Base-by-base conservation (phyloP, 2,329 filamentous ascomycete genomes). In the Alternaria dauci region DNA sequence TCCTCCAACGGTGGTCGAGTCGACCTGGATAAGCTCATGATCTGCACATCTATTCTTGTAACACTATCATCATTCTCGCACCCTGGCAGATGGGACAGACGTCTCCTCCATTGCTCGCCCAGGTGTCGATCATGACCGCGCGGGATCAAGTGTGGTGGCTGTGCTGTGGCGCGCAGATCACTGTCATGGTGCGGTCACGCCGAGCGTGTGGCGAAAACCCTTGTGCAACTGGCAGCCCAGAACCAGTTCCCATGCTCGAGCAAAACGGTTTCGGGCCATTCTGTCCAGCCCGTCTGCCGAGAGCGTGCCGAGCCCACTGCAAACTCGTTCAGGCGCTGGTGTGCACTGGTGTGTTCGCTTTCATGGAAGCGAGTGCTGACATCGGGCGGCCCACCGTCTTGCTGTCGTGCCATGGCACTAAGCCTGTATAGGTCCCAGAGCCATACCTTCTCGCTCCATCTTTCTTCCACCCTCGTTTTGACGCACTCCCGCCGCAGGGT, bases 161-260 rank as follows among this genome's bases (percentile, higher is more conserved):
- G 68, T 72, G 70, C 69, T 62, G 39, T 70, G 68, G 69, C 67
- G 68, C 50, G 58, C 11, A 61, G 54, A 71, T 72, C 67, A 28
- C 61, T 52, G 43, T 43, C 39, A 43, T 41, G 47, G 54, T 53
- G 65, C 70, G 70, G 70, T 58, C 68, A 69, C 56, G 47, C 71
- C 71, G 71, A 68, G 39, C 38, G 16, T 61, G 70, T 73, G 71
- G 70, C 70, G 62, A 73, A 67, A 41, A 39, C 16, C 8, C 52
- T 4, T 12, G 38, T 20, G 32, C 42, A 67, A 67, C 69, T 72
- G 65, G 65, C 50, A 51, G 58, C n/a, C 28, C 7, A 25, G 36
- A n/a, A 41, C 53, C 55, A 61, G 43, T 50, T 52, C 60, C 41
- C 52, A 52, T 57, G 48, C 53, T 51, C 47, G 58, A 51, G 58